These are phyloP conservation scores for Hypoxylon fragiforme DNA, from an alignment of 495 filamentous ascomycete species.

Conservation along the genomic window DNA sequence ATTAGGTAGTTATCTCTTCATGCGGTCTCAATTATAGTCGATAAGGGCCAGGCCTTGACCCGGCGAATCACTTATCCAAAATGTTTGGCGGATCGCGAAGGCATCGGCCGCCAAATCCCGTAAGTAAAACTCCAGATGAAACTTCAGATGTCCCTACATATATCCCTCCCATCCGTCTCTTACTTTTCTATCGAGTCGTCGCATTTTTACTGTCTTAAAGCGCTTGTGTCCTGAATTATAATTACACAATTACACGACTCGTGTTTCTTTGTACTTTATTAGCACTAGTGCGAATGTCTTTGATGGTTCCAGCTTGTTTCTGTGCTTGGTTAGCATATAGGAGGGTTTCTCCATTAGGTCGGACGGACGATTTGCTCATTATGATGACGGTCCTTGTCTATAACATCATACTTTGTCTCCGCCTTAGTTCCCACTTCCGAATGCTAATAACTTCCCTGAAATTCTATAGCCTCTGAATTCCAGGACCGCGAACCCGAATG, in stretches of 20 bases:
- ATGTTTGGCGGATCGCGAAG: slow-evolving; percentile 52
- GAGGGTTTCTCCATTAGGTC: slow-evolving; percentile 14
- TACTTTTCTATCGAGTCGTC: slow-evolving; percentile 26
- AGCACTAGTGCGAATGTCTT: slow-evolving; percentile 26
- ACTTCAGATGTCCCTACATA: background rate
- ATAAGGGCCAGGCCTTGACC: slow-evolving; percentile 27
- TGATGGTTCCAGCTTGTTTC: slow-evolving; percentile 9
- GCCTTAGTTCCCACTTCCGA: background rate
- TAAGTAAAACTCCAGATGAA: slow-evolving; percentile 42
- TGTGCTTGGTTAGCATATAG: slow-evolving; percentile 21
- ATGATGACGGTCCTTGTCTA: slow-evolving; percentile 18
- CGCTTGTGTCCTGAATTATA: slow-evolving; percentile 9
- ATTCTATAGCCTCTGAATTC: slow-evolving; percentile 58
- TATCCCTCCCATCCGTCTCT: background rate
- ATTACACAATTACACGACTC: slow-evolving; percentile 24
- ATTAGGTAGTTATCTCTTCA: slow-evolving; percentile 20
- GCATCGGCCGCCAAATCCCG: slow-evolving; percentile 48
- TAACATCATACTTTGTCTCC: slow-evolving; percentile 18
- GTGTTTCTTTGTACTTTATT: slow-evolving; percentile 21
- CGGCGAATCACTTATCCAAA: slow-evolving; percentile 28
- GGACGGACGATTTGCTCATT: slow-evolving; percentile 24
- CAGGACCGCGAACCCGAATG: slow-evolving; percentile 66
- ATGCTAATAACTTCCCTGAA: slow-evolving; percentile 18
- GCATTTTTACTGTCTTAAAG: slow-evolving; percentile 25
- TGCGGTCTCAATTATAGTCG: slow-evolving; percentile 32